These are phyloP conservation scores for Cutaneotrichosporon sp. DNA, from an alignment of 1,284 basidiomycete species.

Conservation along the genomic window DNA sequence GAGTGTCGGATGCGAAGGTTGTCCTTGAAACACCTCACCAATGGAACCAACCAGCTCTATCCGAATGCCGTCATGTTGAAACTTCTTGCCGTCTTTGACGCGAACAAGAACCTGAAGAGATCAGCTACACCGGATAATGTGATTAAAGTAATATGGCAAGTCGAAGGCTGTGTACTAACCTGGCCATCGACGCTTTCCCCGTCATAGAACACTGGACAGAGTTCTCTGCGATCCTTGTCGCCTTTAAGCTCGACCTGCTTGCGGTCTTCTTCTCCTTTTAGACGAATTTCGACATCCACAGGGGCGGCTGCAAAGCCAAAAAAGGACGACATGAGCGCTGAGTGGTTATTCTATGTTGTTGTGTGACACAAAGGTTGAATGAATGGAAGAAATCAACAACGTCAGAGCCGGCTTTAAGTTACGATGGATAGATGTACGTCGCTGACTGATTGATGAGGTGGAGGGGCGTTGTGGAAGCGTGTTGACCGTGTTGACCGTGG, in stretches of 20 bases:
- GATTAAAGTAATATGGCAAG: no score
- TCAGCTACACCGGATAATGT: neutral
- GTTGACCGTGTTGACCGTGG: no score
- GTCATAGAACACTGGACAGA: conserved; percentile 92
- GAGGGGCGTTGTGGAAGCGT: no score
- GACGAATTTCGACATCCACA: conserved; percentile 83
- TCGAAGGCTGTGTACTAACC: conserved; percentile 54
- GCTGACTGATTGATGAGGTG: no score
- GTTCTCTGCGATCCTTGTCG: conserved; percentile 73
- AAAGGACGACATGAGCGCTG: conserved; percentile 57
- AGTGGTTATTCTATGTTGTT: no score
- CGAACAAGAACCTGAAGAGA: conserved; percentile 70
- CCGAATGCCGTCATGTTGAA: conserved; percentile 94
- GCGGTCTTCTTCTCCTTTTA: conserved; percentile 78
- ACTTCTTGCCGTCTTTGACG: conserved; percentile 89
- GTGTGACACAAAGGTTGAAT: no score
- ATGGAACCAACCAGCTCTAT: conserved; percentile 97
- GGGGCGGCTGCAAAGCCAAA: conserved; percentile 75
- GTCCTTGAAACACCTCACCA: no score
- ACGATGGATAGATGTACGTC: no score
- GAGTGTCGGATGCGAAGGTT: no score
- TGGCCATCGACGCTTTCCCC: conserved; percentile 83
- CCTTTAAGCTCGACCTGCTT: conserved; percentile 62
- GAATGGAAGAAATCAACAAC: no score
- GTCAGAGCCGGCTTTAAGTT: no score